Evolutionary conservation across 139 green algal genomes (phyloP), one percentile per base, ranked within the genome.

Genomic region (Coelastrella sp.): DNA sequence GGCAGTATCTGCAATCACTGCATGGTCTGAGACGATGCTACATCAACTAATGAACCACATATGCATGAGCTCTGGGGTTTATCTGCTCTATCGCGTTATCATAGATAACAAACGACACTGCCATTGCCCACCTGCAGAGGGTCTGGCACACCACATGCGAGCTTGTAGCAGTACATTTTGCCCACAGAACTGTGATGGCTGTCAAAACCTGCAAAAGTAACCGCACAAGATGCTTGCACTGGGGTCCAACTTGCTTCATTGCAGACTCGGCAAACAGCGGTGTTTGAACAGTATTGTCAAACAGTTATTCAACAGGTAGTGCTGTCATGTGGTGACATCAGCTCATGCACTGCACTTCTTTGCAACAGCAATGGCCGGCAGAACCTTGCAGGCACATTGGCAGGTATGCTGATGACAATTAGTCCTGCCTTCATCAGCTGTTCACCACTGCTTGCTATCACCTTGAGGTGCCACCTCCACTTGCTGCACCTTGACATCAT

Each of bases 121-220:
- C 35, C 35, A 49, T 89, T 68, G 19, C 24, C 86, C 25, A 91
- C 90, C 89, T 95, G 83, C 17, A 78, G 56, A 9, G 93, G 93
- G 35, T 93, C 79, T 8, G 93, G 93, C 10, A 91, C 68, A 22
- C 89, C 91, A 15, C 85, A 89, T 7, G 35, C 59, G 0, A 95
- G 60, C 24, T 85, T 83, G 87, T 93, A 95, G 11, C 72, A 15
- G 85, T 95, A 95, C 66, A 88, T 90, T 74, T 95, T 95, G 73
- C 93, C 93, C 22, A 87, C 60, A 17, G 78, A 89, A 65, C 78
- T 89, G 79, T 91, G 91, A 49, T 93, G 93, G 72, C 74, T 84
- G 79, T 95, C 93, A 79, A 93, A 95, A 15, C 92, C 92, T 93
- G 90, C 78, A 89, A 75, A 59, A 68, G 35, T 3, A 49, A 49